Evolutionary conservation across 2,329 filamentous ascomycete genomes (phyloP), one percentile per base, ranked within the genome.

Genomic region (Ascochyta viciae-villosae): DNA sequence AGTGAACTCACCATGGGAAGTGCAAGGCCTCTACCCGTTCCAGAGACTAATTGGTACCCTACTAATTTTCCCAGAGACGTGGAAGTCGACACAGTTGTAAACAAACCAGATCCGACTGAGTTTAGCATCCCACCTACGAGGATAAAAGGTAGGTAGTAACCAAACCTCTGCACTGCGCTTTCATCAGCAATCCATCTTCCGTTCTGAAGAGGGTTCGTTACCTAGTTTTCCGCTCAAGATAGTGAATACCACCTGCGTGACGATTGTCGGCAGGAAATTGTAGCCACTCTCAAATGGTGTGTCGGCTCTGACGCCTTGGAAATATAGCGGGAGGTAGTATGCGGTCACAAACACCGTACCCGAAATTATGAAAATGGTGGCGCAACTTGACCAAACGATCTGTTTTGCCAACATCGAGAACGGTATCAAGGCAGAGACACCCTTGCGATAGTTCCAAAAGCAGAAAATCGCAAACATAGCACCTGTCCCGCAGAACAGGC

Each of bases 291-390:
- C 29, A 2, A 61, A 44, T 10, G 66, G 62, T 2, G 80, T 80
- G 2, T 83, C 83, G 26, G 80, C 80, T 3, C 85, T 81, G 1
- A 87, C 87, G 4, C 85, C 82, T 70, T 92, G 89, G 52, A 89
- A 89, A 72, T 88, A 91, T 0, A 91, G 79, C 0, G 89, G 89
- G 2, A 91, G 76, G 63, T 88, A 91, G 72, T 89, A 91, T 38
- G 84, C 82, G 1, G 80, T 80, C 0, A 81, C 85, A 45, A 88
- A 85, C 65, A 87, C 87, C 37, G 74, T 77, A 59, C 79, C 78
- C 0, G 86, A 85, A 9, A 83, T 68, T 46, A 84, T 86, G 71
- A 90, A 88, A 0, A 90, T 76, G 6, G 78, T 78, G 22, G 50
- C 53, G 33, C 54, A 48, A 27, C 37, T 49, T 12, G 50, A 53